Evolutionary conservation across 1,284 basidiomycete genomes (phyloP), one percentile per base, ranked within the genome.

Genomic region (Cutaneotrichosporon cutaneum): DNA sequence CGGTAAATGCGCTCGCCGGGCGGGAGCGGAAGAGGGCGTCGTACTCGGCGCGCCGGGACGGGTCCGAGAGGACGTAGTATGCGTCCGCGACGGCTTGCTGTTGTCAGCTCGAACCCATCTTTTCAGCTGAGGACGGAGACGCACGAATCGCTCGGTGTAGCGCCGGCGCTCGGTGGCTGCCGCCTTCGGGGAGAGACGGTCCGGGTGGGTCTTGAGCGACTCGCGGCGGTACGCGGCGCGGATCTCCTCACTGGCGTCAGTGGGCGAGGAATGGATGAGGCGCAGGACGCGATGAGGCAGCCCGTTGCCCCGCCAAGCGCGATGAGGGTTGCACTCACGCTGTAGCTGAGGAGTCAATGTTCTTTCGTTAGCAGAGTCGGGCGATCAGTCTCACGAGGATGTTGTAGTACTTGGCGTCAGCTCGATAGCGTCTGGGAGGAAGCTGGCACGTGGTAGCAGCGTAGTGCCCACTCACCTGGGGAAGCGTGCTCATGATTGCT

Each of bases 31-130:
- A 76, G 4, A 93, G 82, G 0, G 74, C 70, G 70, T 94, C 92
- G 73, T 97, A 97, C 79, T 97, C 94, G 58, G 90, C 85, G 57
- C 93, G 83, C 47, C 86, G 82, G 18, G 67, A 70, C 2, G 86
- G 78, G 78, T 97, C 92, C 0, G 91, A 94, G 27, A 98, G 85
- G 9, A 96, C 90, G 77, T 94, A 98, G 82, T 97, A 97, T 11
- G 94, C 94, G 80, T 98, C 94, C 55, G 94, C 92, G 63, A 97
- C 88, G 14, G 88, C 87, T 89, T 92, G 73, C 48, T 78, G 54
- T n/a, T n/a, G 39, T 42, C 39, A 42, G 39, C 39, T 42, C 4
- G 35, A n/a, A 21, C 52, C 16, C 47, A 47, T 36, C 6, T 7
- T 22, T 33, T 6, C 18, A 18, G 44, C 14, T 24, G n/a, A 32